phyloP scores from a whole-genome alignment of 306 rosid species.

The Prunus salicina region DNA sequence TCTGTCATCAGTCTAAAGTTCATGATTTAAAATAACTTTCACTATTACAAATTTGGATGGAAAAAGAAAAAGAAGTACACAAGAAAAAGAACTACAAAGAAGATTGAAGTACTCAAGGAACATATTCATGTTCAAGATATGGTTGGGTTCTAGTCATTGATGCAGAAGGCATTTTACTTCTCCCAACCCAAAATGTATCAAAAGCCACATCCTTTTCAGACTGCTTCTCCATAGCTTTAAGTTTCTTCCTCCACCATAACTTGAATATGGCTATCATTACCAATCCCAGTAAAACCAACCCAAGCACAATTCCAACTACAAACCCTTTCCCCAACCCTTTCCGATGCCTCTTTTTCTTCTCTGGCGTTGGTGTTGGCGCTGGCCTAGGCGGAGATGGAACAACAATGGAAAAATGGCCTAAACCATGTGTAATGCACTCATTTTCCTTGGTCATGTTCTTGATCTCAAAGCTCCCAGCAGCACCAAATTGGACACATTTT shows the following conservation, averaged over 20 bases:
- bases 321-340: slow-evolving; percentile 50
- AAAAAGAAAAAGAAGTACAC: background rate
- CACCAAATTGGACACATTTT: slow-evolving; percentile 55
- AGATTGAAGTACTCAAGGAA: slow-evolving; percentile 16
- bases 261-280: slow-evolving; percentile 23
- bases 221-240: slow-evolving; percentile 55
- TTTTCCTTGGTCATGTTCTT: slow-evolving; percentile 39
- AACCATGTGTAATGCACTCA: slow-evolving; percentile 38
- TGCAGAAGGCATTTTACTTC: slow-evolving; percentile 77
- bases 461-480: slow-evolving; percentile 43
- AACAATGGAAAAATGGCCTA: slow-evolving; percentile 66
- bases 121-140: slow-evolving; percentile 47
- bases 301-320: slow-evolving; percentile 43
- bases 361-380: background rate
- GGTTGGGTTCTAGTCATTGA: slow-evolving; percentile 78
- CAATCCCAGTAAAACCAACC: slow-evolving; percentile 38
- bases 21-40: slow-evolving; percentile 10
- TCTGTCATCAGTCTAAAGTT: slow-evolving; percentile 7
- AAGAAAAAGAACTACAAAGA: slow-evolving; percentile 4
- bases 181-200: slow-evolving; percentile 73
- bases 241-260: slow-evolving; percentile 34
- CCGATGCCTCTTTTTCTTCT: slow-evolving; percentile 3
- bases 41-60: slow-evolving; percentile 14
- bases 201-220: slow-evolving; percentile 58
- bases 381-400: slow-evolving; percentile 25